Evolutionary conservation across 306 rosid genomes (phyloP).

Genomic region (Hippophae tibetana): DNA sequence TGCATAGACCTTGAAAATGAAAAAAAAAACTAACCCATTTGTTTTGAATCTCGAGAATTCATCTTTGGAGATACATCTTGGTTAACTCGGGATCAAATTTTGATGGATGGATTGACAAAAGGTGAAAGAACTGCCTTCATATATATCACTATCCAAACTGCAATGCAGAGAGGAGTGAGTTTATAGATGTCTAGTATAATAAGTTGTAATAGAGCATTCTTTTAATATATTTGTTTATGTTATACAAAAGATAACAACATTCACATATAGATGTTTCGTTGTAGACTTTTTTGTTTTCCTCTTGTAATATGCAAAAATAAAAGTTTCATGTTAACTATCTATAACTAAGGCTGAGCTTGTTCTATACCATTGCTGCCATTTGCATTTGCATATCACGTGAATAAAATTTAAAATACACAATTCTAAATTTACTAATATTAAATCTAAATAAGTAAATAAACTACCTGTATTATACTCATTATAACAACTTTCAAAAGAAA

Average conservation of each 20-base stretch:
- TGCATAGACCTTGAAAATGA: slow-evolving; percentile 21
- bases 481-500: too few relatives aligned
- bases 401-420: too few relatives aligned
- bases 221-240: slow-evolving; percentile 39
- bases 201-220: slow-evolving; percentile 43
- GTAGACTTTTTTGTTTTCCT: slow-evolving; percentile 43
- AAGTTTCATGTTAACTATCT: neutral
- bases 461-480: too few relatives aligned
- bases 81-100: slow-evolving; percentile 23
- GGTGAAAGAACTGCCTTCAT: slow-evolving; percentile 23
- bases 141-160: slow-evolving; percentile 24
- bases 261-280: slow-evolving; percentile 40
- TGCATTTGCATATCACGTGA: too few relatives aligned
- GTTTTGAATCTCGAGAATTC: slow-evolving; percentile 36
- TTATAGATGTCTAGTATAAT: slow-evolving; percentile 55
- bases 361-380: too few relatives aligned
- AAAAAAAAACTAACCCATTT: slow-evolving; percentile 24
- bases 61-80: slow-evolving; percentile 22
- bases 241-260: slow-evolving; percentile 40
- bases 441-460: too few relatives aligned
- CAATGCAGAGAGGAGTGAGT: slow-evolving; percentile 35
- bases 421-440: too few relatives aligned
- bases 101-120: slow-evolving; percentile 24
- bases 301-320: slow-evolving; percentile 51
- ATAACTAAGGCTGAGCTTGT: too few relatives aligned